Evolutionary conservation across 2,329 filamentous ascomycete genomes (phyloP).

Genomic region (Zymoseptoria passerinii): DNA sequence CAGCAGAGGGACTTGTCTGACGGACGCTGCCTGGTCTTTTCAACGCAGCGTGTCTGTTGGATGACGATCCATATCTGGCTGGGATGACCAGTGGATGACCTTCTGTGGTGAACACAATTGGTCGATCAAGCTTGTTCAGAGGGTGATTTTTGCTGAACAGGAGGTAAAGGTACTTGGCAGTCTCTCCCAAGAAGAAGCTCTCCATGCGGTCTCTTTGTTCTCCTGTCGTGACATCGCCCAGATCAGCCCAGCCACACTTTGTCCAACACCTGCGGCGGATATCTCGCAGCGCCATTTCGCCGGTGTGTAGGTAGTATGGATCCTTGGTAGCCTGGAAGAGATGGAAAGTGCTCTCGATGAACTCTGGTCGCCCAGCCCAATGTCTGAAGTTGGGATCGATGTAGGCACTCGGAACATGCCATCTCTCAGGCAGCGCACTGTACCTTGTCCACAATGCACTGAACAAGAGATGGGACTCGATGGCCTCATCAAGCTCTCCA

Average conservation of each 20-base stretch:
- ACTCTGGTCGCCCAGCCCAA: slow-evolving; percentile 94
- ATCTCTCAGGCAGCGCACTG: slow-evolving; percentile 86
- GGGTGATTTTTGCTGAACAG: slow-evolving; percentile 82
- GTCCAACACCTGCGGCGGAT: slow-evolving; percentile 85
- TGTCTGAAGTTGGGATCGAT: slow-evolving; percentile 82
- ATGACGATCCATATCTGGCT: not conserved
- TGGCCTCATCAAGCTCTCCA: slow-evolving; percentile 83
- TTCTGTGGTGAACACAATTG: slow-evolving; percentile 92
- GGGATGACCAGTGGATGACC: slow-evolving; percentile 80
- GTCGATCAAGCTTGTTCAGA: slow-evolving; percentile 74
- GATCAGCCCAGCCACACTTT: slow-evolving; percentile 83
- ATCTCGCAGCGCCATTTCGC: slow-evolving; percentile 88
- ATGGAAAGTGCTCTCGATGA: slow-evolving; percentile 94
- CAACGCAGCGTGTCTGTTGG: slow-evolving; percentile 1
- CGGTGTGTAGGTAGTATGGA: slow-evolving; percentile 91
- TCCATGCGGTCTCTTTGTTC: slow-evolving; percentile 94
- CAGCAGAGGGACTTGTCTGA: slow-evolving; percentile 14
- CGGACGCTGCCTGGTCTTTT: not conserved
- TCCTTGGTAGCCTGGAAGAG: slow-evolving; percentile 90
- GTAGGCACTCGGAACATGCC: slow-evolving; percentile 58
- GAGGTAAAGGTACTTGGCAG: slow-evolving; percentile 88
- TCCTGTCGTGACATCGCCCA: slow-evolving; percentile 54
- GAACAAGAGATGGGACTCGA: slow-evolving; percentile 81
- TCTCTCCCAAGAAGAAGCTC: slow-evolving; percentile 96
- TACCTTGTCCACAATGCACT: slow-evolving; percentile 93